Evolutionary conservation across 2,329 filamentous ascomycete genomes (phyloP), one percentile per base, ranked within the genome.

Genomic region (Akanthomyces dipterigenus): DNA sequence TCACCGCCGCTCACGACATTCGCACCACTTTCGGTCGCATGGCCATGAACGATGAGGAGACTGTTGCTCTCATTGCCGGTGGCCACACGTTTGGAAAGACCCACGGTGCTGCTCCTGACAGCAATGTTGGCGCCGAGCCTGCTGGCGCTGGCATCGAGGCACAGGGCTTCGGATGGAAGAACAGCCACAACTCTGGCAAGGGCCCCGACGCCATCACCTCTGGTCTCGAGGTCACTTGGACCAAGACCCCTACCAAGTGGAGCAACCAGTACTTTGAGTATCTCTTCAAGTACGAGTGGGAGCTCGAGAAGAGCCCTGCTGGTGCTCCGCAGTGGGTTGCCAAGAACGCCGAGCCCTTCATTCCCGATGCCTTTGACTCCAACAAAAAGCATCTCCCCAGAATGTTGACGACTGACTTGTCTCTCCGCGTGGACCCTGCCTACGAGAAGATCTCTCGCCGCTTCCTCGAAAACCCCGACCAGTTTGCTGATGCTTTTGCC

Each of bases 1-100:
- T 87, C 45, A 86, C 87, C 16, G 82, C 89, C 1, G 89, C 85
- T 46, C 75, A 80, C 62, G 89, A 93, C 68, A 92, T 92, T 70
- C 88, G 88, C 65, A 81, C 79, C 62, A 90, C 89, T 20, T 93
- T 92, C 67, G 80, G 80, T 65, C 88, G 88, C 72, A 92, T 93
- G 89, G 89, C 86, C 64, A 92, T 93, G 89, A 85, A 90, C 70
- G 88, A 92, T 70, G 86, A 90, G 75, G 89, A 93, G 79, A 93
- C 89, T 0, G 89, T 90, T 59, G 89, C 89, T 16, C 77, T 93
- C 50, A 92, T 93, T 70, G 87, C 87, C 43, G 89, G 89, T 70
- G 89, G 89, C 43, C 89, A 93, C 79, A 81, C 85, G 28, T 90
- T 93, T 67, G 89, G 89, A 69, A 93, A 93, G 83, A 90, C 88